phyloP scores from a whole-genome alignment of 768 basidiomycete genomes.

The Termitomyces sp. region DNA sequence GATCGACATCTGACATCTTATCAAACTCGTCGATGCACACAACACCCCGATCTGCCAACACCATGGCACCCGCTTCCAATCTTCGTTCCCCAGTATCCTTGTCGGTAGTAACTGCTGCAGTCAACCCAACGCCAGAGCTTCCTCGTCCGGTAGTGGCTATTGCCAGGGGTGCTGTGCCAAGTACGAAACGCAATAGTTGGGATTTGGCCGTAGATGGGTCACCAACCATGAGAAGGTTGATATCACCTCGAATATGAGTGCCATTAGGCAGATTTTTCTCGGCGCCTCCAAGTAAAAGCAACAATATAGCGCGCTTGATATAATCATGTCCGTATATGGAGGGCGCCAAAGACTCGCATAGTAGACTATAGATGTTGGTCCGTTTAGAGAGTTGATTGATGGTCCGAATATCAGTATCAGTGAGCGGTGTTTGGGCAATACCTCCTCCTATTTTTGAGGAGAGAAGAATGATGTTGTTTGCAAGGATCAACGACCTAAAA shows the following conservation, averaged over 20 bases:
- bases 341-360: slow-evolving; percentile 94
- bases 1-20: slow-evolving; percentile 99
- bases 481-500: slow-evolving; percentile 82
- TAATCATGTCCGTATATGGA: slow-evolving; percentile 96
- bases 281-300: slow-evolving; percentile 91
- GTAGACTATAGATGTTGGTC: slow-evolving; percentile 79
- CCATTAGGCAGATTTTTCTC: slow-evolving; percentile 98
- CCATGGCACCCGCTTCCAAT: slow-evolving; percentile 99
- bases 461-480: slow-evolving; percentile 92
- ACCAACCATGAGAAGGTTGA: slow-evolving; percentile 99
- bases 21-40: slow-evolving; percentile 99
- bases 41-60: slow-evolving; percentile 96
- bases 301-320: slow-evolving; percentile 91
- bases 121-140: slow-evolving; percentile 98
- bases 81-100: slow-evolving; percentile 96
- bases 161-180: slow-evolving; percentile 93
- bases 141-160: slow-evolving; percentile 98
- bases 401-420: slow-evolving; percentile 90
- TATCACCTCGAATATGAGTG: slow-evolving; percentile 98
- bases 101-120: slow-evolving; percentile 97
- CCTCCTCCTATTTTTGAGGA: slow-evolving; percentile 95
- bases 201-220: slow-evolving; percentile 99
- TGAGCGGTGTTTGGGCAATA: slow-evolving; percentile 88
- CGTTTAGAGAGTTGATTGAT: slow-evolving; percentile 94
- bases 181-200: slow-evolving; percentile 92